A percentile compares a stretch with the other conserved stretches of the same genome.
These are phyloP conservation scores for Aureobasidium namibiae DNA, from an alignment of 2,329 filamentous ascomycete species.

Conservation along the genomic window DNA sequence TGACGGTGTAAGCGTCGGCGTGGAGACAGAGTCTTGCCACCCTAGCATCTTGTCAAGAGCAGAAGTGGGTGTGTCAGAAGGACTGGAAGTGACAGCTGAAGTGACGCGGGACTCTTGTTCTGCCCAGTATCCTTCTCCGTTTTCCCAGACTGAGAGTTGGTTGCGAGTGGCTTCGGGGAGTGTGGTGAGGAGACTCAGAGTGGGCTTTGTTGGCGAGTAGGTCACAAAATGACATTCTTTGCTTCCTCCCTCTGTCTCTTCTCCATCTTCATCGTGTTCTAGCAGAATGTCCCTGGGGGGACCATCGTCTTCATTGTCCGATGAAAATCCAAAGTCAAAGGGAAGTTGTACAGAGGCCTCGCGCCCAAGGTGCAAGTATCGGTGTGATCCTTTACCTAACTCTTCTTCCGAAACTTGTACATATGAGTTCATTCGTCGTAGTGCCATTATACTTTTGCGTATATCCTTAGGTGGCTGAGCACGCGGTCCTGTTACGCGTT, in stretches of 20 bases:
- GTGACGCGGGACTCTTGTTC: neutral
- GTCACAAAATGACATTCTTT: neutral
- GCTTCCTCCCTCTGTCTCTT: neutral
- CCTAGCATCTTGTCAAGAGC: neutral
- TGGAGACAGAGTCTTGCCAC: neutral
- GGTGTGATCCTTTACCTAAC: slow-evolving; percentile 24
- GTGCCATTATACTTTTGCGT: slow-evolving; percentile 30
- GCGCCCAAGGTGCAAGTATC: slow-evolving; percentile 33
- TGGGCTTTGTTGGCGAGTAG: neutral
- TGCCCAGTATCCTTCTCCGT: neutral
- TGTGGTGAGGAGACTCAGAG: neutral
- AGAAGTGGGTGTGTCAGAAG: neutral
- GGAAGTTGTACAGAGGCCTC: slow-evolving; percentile 30
- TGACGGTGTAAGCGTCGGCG: too few relatives aligned
- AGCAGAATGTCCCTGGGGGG: neutral
- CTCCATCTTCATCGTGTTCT: neutral
- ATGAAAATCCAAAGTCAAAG: slow-evolving; percentile 15
- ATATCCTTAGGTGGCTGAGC: slow-evolving; percentile 29
- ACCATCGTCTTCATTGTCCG: neutral
- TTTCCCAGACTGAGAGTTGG: neutral
- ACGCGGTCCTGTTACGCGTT: slow-evolving; percentile 23
- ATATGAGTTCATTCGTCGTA: slow-evolving; percentile 35
- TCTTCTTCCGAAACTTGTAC: neutral
- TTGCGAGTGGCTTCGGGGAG: neutral
- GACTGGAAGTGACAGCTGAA: neutral